Conservation (phyloP, 73 alveolate genomes). For the Blepharisma japonicum region DNA sequence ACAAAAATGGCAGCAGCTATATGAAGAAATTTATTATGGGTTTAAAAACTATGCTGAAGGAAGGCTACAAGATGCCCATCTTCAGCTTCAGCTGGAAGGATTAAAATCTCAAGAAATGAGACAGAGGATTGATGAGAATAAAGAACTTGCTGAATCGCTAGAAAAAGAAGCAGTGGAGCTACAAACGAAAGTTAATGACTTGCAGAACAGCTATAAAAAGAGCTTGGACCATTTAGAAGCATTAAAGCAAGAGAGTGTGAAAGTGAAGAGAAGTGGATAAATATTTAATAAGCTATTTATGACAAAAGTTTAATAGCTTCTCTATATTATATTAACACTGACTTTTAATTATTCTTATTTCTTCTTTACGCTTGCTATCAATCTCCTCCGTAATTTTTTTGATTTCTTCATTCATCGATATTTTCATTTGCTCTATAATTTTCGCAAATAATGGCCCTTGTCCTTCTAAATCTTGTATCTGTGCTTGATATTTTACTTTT, state of each 20-base stretch:
- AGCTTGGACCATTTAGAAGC: background rate
- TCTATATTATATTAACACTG: no score
- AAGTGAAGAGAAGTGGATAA: background rate
- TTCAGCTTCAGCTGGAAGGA: background rate
- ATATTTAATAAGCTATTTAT: no score
- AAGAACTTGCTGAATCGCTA: constrained; percentile 3
- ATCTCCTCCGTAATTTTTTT: background rate
- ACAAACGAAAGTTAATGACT: background rate
- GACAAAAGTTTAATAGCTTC: no score
- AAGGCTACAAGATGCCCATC: background rate
- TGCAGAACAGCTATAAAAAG: background rate
- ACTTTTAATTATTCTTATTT: background rate
- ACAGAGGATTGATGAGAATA: constrained; percentile 9
- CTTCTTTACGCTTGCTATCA: background rate
- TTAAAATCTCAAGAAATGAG: background rate
- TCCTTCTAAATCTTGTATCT: background rate
- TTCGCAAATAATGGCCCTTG: background rate
- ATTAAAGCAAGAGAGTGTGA: background rate
- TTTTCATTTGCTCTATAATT: background rate
- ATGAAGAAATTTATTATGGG: constrained; percentile 5
- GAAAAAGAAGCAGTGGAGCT: constrained; percentile 22
- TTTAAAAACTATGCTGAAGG: constrained; percentile 26
- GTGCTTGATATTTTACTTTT: background rate
- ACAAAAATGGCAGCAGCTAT: background rate
- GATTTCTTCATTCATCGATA: background rate